Percentiles rank a stretch among this genome's conserved stretches.
Conservation (phyloP, 306 rosid genomes). For the Quercus wislizeni region DNA sequence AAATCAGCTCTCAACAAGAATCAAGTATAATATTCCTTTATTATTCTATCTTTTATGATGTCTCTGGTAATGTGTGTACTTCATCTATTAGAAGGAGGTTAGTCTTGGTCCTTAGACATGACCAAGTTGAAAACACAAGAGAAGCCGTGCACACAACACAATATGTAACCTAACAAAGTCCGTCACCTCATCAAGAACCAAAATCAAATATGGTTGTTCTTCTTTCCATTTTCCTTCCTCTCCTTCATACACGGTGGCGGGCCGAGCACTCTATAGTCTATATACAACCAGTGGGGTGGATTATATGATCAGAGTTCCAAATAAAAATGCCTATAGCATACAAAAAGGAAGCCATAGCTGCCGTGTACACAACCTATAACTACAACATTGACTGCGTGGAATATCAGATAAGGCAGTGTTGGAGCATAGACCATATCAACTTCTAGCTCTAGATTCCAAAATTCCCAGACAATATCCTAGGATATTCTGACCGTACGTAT, state of each 20-base stretch:
- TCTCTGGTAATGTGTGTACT: too few species aligned
- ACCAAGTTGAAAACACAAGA: background rate
- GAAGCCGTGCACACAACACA: background rate
- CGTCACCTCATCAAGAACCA: background rate
- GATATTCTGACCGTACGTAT: background rate
- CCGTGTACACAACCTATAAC: background rate
- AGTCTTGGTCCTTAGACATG: too few species aligned
- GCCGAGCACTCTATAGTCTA: background rate
- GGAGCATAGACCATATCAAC: background rate
- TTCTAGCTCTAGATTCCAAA: background rate
- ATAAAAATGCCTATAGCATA: background rate
- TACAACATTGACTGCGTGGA: background rate
- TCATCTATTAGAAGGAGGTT: too few species aligned
- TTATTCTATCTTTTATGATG: too few species aligned
- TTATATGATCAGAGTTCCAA: background rate
- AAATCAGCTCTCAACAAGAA: slow-evolving; percentile 42
- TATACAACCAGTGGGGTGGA: background rate
- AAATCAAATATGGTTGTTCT: background rate
- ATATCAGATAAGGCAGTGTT: background rate
- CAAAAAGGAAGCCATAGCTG: background rate
- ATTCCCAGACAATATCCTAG: background rate
- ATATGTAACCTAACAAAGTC: background rate
- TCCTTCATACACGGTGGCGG: background rate
- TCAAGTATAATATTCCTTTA: slow-evolving; percentile 5
- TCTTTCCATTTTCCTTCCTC: background rate